phyloP scores from a whole-genome alignment of 2,329 filamentous ascomycete genomes.

The Rutstroemia sp. region DNA sequence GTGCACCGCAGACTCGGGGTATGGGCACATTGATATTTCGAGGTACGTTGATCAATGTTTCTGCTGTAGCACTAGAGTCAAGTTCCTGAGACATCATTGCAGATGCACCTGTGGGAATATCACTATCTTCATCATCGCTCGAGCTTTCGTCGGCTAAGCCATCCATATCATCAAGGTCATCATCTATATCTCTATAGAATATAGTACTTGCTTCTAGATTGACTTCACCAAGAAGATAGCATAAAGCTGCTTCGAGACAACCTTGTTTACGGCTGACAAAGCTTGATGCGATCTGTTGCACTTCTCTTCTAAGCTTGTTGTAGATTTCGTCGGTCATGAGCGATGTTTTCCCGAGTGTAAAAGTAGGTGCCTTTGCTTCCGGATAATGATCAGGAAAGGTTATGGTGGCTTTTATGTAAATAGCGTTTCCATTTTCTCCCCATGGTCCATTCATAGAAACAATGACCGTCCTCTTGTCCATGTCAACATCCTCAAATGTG shows the following conservation, averaged over 20 bases:
- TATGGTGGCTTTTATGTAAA: slow-evolving; percentile 56
- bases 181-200: slow-evolving; percentile 48
- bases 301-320: slow-evolving; percentile 44
- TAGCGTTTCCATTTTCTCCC: slow-evolving; percentile 48
- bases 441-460: slow-evolving; percentile 60
- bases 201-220: slow-evolving; percentile 53
- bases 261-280: slow-evolving; percentile 53
- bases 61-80: slow-evolving; percentile 44
- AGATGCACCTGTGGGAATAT: slow-evolving; percentile 29
- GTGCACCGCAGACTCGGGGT: slow-evolving; percentile 51
- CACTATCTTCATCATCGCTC: slow-evolving; percentile 67
- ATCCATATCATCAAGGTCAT: slow-evolving; percentile 52
- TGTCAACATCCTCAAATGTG: slow-evolving; percentile 56
- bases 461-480: slow-evolving; percentile 50
- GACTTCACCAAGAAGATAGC: slow-evolving; percentile 56
- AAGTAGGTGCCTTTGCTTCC: slow-evolving; percentile 48
- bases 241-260: slow-evolving; percentile 54
- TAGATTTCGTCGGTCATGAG: slow-evolving; percentile 52
- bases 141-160: slow-evolving; percentile 68
- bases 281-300: slow-evolving; percentile 48
- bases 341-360: slow-evolving; percentile 53
- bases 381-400: slow-evolving; percentile 54
- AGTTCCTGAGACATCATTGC: slow-evolving; percentile 57
- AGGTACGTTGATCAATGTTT: slow-evolving; percentile 44
- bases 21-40: slow-evolving; percentile 46